Conservation (phyloP, 2,329 filamentous ascomycete species). For the Aspergillus tamarii region DNA sequence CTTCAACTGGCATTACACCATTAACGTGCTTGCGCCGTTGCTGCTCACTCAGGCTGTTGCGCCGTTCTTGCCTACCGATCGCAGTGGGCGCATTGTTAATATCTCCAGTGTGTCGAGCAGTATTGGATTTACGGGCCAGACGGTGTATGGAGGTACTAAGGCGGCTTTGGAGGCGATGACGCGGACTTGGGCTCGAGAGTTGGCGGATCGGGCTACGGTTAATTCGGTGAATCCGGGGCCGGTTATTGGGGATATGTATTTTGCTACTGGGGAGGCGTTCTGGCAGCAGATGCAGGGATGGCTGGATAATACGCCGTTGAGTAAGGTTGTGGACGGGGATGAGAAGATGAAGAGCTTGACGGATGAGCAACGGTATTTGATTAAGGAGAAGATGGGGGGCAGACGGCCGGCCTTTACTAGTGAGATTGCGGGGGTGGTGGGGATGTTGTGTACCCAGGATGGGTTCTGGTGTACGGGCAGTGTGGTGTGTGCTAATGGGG, state of each 20-base stretch:
- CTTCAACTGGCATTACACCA: constrained; percentile 72
- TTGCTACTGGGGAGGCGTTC: constrained; percentile 59
- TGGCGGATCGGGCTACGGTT: constrained; percentile 64
- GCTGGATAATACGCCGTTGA: constrained; percentile 66
- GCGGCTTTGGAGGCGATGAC: constrained; percentile 71
- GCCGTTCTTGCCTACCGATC: constrained; percentile 70
- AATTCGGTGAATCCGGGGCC: constrained; percentile 70
- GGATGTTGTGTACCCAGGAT: constrained; percentile 73
- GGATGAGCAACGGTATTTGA: constrained; percentile 64
- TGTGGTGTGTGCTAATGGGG: constrained; percentile 79
- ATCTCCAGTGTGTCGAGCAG: constrained; percentile 62
- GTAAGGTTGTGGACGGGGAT: constrained; percentile 62
- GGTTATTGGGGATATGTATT: constrained; percentile 69
- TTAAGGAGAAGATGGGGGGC: constrained; percentile 60
- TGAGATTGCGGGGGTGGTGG: constrained; percentile 76
- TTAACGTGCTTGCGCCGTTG: constrained; percentile 82
- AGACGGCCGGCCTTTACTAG: constrained; percentile 66
- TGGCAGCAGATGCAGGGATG: constrained; percentile 62
- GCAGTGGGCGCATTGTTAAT: constrained; percentile 67
- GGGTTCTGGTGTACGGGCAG: constrained; percentile 78
- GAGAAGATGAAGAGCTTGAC: constrained; percentile 60
- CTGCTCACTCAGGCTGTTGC: constrained; percentile 74
- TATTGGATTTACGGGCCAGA: constrained; percentile 61
- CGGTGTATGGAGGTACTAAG: constrained; percentile 68
- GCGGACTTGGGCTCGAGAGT: constrained; percentile 67